phyloP scores from a whole-genome alignment of 768 basidiomycete species.

The Pisolithus microcarpus region DNA sequence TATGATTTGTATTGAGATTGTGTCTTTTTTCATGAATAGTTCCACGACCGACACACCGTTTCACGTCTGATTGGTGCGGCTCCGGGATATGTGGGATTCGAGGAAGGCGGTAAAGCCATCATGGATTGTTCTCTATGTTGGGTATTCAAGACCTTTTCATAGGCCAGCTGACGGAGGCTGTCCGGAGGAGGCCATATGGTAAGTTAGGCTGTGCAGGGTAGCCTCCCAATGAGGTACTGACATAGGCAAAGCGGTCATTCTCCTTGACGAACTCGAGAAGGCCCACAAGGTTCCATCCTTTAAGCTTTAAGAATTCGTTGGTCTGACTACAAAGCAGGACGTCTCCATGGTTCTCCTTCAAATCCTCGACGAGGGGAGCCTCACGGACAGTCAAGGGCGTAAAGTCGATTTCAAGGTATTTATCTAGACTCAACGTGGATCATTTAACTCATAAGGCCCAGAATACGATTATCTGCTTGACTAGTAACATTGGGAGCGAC shows the following conservation, averaged over 20 bases:
- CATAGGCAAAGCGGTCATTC: constrained; percentile 42
- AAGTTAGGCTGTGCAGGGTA: not conserved
- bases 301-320: not conserved
- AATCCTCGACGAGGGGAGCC: constrained; percentile 81
- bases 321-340: constrained; percentile 38
- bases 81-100: constrained; percentile 81
- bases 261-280: constrained; percentile 64
- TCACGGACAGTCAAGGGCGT: constrained; percentile 88
- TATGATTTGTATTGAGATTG: not conserved
- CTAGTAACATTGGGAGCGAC: constrained; percentile 80
- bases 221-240: not conserved
- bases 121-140: not conserved
- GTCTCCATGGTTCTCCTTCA: constrained; percentile 88
- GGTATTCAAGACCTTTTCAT: not conserved
- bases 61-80: constrained; percentile 88
- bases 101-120: constrained; percentile 47
- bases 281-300: constrained; percentile 62
- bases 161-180: constrained; percentile 62
- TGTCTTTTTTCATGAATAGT: constrained; percentile 36
- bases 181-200: constrained; percentile 55
- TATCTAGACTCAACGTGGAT: not conserved
- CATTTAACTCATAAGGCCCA: constrained; percentile 14
- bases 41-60: constrained; percentile 87
- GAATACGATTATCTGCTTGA: constrained; percentile 90
- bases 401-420: constrained; percentile 83